Evolutionary conservation across 2,329 filamentous ascomycete species (phyloP).

Genomic region (Pseudocercospora crystallina): DNA sequence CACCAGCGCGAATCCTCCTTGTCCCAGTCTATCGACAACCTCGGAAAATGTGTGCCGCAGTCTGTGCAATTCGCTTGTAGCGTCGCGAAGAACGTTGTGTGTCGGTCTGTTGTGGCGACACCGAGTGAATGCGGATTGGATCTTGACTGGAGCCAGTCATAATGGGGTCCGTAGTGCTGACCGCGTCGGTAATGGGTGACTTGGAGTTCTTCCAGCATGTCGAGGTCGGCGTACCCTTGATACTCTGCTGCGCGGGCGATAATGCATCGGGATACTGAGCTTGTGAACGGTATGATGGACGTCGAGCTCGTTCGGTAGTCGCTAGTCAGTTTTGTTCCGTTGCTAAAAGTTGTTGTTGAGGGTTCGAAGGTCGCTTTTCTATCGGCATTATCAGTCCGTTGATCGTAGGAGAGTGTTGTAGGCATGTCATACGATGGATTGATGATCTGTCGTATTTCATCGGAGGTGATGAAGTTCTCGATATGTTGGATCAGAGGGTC

Average conservation of each 20-base stretch:
- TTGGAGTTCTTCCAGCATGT: not conserved
- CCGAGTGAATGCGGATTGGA: too few species aligned
- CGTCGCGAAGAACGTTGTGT: constrained; percentile 1
- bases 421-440: not conserved
- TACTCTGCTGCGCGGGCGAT: not conserved
- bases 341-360: not conserved
- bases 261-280: not conserved
- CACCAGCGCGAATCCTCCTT: not conserved
- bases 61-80: not conserved
- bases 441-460: not conserved
- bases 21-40: not conserved
- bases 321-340: not conserved
- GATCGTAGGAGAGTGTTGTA: not conserved
- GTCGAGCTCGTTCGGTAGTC: not conserved
- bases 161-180: not conserved
- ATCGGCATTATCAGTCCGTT: not conserved
- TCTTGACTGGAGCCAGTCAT: not conserved
- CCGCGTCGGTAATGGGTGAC: not conserved
- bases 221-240: not conserved
- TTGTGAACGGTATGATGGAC: not conserved
- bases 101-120: not conserved
- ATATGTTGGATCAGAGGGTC: constrained; percentile 5
- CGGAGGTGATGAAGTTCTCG: constrained; percentile 1
- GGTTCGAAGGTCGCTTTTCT: not conserved
- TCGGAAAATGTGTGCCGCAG: not conserved